Evolutionary conservation across 2,329 filamentous ascomycete species (phyloP), one percentile per base, ranked within the genome.

Genomic region (Emericellopsis cladophorae): DNA sequence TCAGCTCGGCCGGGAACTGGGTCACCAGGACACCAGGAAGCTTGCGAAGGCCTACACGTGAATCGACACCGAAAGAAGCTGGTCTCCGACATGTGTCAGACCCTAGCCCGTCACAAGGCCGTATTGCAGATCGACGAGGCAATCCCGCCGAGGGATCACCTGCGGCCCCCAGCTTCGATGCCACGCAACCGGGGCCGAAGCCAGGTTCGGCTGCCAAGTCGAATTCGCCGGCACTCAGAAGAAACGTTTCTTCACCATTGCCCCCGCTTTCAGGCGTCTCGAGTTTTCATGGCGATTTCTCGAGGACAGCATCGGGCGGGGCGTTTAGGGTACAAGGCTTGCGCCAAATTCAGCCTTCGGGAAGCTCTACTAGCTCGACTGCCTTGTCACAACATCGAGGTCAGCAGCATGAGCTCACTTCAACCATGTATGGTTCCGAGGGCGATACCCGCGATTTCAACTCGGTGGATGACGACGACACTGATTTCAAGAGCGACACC

Each of bases 401-500:
- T 22, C 52, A 54, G 16, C 51, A 42, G 12, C 29, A 56, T 45
- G 59, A 60, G 39, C 51, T 54, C 40, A 53, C 52, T 7, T 84
- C 80, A 21, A 83, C 79, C 23, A 67, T 81, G 47, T 74, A 77
- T 45, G 80, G 79, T 44, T 86, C 80, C 23, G 84, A 88, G 50
- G 72, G 75, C 52, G 81, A 86, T 44, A 66, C 65, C 45, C 74
- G 76, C 48, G 76, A 72, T 37, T 72, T 79, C 49, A 66, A 63
- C n/a, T 85, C 77, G 10, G 74, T 74, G 18, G 83, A 87, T 43
- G 84, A 87, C 42, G 81, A 86, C 51, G 84, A 87, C 51, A 79
- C 77, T n/a, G 83, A 87, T 55, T 77, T 81, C 52, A 81, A 79
- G 60, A 87, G 82, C 56, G 84, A 89, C 51, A 84, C 78, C 15